Conservation (phyloP, 129 eudicot genomes). For the Flaveria sonorensis region DNA sequence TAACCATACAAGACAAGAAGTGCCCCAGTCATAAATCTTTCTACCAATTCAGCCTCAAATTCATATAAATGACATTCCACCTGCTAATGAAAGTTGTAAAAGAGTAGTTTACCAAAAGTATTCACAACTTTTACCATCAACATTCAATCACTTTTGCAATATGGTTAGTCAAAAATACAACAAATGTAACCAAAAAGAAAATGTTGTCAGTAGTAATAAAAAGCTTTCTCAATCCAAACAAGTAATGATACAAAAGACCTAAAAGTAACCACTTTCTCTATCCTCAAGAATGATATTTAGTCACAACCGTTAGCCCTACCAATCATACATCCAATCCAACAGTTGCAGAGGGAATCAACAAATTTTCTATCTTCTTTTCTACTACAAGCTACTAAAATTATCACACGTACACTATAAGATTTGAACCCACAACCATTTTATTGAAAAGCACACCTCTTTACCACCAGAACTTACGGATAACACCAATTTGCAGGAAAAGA, state of each 20-base stretch:
- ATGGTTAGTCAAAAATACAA: background rate
- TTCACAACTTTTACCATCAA: background rate
- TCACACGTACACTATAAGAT: no score
- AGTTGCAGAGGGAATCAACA: background rate
- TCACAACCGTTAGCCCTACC: background rate
- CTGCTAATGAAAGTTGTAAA: background rate
- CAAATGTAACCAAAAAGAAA: background rate
- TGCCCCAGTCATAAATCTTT: no score
- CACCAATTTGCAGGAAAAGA: no score
- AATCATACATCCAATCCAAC: conserved; percentile 3
- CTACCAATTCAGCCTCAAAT: background rate
- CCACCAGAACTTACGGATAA: no score
- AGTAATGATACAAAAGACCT: background rate
- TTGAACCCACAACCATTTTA: background rate
- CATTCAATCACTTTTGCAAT: conserved; percentile 1
- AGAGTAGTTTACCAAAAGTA: background rate
- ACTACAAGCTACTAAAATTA: no score
- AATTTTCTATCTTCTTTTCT: no score
- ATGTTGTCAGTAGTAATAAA: background rate
- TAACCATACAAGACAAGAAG: no score
- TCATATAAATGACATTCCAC: conserved; percentile 1
- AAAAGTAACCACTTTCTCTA: conserved; percentile 9
- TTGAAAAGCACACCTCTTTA: no score
- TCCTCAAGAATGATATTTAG: background rate
- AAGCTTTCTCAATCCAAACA: conserved; percentile 4